Base-by-base conservation (phyloP, 139 green algal species). In the Nannochloris sp. region DNA sequence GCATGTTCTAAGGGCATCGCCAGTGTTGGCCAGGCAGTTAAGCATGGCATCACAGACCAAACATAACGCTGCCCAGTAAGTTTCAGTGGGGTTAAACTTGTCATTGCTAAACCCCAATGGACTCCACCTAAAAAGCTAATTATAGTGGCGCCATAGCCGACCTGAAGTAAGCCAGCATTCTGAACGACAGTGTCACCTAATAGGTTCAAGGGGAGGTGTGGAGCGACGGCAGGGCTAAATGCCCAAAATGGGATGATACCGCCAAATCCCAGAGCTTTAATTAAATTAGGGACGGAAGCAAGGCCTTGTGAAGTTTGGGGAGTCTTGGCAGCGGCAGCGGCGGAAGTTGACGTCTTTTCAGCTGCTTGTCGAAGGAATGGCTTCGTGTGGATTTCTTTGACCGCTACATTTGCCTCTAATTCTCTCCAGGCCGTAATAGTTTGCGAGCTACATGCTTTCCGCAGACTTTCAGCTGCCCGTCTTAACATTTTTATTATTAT, bases 81-180 rank as follows among this genome's bases (percentile, higher is more conserved):
- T 47, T 54, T 66, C 30, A 24, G n/a, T 8, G 42, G 62, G 13
- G 45, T 15, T 8, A 44, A 24, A 1, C 45, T 59, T 60, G 46
- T 67, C 81, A 93, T 89, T 30, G 88, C 89, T 4, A 91, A 32
- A n/a, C 87, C 89, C 89, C 90, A 97, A 65, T 97, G 90, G 15
- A 95, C 82, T 3, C 83, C 90, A 14, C 90, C 90, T n/a, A 97
- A 65, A 60, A 97, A 96, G 10, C 83, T 84, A 3, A 89, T 73
- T 32, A 97, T 95, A 13, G 64, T 75, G 3, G 82, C 87, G 6
- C 85, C 90, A 37, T 95, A 95, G 4, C 69, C 72, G 0, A 87
- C 62, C 70, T 95, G 86, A 37, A 81, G 45, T n/a, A 37, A 46
- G 14, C 38, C 54, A 12, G 12, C 23, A 4, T 60, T 14, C 15